These are phyloP conservation scores for Monosporascus sp. DNA, from an alignment of 2,329 filamentous ascomycete genomes.

Conservation along the genomic window DNA sequence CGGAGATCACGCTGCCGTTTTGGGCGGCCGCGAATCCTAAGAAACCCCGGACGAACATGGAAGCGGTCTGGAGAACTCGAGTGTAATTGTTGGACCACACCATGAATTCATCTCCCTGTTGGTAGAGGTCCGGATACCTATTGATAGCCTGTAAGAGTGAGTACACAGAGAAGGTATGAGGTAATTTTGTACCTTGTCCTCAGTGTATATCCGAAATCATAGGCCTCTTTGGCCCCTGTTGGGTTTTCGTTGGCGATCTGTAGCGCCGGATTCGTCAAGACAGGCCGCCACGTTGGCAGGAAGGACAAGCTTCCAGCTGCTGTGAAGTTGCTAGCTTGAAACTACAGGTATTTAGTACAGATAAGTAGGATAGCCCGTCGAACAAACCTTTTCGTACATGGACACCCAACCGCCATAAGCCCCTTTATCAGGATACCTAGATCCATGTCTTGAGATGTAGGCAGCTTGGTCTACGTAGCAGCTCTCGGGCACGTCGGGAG, in stretches of 20 bases:
- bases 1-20: slow-evolving; percentile 50
- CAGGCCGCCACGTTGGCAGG: slow-evolving; percentile 52
- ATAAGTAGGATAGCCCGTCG: slow-evolving; percentile 2
- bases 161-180: neutral
- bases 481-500: slow-evolving; percentile 46
- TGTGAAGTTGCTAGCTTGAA: slow-evolving; percentile 48
- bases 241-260: slow-evolving; percentile 56
- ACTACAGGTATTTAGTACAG: slow-evolving; percentile 27
- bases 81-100: slow-evolving; percentile 65
- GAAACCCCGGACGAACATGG: slow-evolving; percentile 57
- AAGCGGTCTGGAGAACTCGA: slow-evolving; percentile 56
- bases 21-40: slow-evolving; percentile 50
- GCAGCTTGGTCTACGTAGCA: slow-evolving; percentile 57
- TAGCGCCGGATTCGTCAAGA: slow-evolving; percentile 46
- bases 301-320: slow-evolving; percentile 50
- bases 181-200: slow-evolving; percentile 30
- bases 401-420: slow-evolving; percentile 54
- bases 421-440: slow-evolving; percentile 55
- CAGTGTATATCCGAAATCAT: slow-evolving; percentile 49
- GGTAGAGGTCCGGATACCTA: slow-evolving; percentile 45
- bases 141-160: neutral
- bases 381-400: slow-evolving; percentile 37
- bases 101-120: slow-evolving; percentile 44
- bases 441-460: slow-evolving; percentile 57
- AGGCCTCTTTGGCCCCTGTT: slow-evolving; percentile 58